These are phyloP conservation scores for Eucalyptus curtisii DNA, from an alignment of 345 rosid species.

Conservation along the genomic window DNA sequence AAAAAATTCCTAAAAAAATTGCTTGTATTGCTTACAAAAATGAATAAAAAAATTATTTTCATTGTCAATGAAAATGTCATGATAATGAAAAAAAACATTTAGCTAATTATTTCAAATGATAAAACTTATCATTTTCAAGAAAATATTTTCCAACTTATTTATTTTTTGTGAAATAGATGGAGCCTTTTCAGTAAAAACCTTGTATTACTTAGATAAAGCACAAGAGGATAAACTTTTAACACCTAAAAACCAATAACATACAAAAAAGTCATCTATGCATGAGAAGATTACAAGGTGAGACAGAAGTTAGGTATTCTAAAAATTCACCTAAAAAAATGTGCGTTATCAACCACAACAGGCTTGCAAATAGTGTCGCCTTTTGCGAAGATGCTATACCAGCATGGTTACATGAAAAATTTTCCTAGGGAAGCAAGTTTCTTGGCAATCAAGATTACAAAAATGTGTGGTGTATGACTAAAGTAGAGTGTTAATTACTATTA, in stretches of 20 bases:
- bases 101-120: not conserved
- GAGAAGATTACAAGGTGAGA: not conserved
- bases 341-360: not conserved
- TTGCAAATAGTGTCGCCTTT: not conserved
- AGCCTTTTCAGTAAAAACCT: fast-evolving
- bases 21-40: not conserved
- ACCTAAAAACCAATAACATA: not conserved
- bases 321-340: not conserved
- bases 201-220: not conserved
- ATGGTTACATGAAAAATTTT: not conserved
- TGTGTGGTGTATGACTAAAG: not conserved
- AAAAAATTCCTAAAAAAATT: too few relatives aligned
- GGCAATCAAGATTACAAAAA: not conserved
- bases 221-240: not conserved
- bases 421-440: not conserved
- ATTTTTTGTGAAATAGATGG: too few relatives aligned
- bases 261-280: not conserved
- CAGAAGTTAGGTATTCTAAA: not conserved
- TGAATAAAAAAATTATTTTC: too few relatives aligned
- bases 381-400: not conserved
- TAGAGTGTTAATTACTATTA: not conserved
- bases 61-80: too few relatives aligned
- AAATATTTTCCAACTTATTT: fast-evolving
- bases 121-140: too few relatives aligned
- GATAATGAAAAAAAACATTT: too few relatives aligned